Percentiles rank a stretch among this genome's conserved stretches.
Conservation (phyloP, 192 early-diverging fungal species). For the Mortierella antarctica region DNA sequence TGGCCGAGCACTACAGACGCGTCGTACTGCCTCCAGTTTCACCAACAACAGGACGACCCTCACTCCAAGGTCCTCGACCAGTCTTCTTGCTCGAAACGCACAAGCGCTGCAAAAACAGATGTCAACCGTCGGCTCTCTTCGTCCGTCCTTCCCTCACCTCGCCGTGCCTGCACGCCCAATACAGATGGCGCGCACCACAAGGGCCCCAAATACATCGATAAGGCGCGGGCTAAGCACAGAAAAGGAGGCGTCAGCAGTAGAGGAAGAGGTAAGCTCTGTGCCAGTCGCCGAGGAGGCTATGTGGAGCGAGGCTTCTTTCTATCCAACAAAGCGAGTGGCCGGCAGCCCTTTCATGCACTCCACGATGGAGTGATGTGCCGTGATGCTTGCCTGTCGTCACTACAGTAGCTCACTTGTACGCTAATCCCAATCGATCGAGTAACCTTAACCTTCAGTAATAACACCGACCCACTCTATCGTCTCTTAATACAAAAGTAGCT, state of each 20-base stretch:
- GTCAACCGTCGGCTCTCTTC: neutral
- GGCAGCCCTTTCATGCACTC: neutral
- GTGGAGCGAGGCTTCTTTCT: neutral
- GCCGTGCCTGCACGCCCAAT: neutral
- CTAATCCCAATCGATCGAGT: neutral
- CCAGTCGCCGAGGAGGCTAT: neutral
- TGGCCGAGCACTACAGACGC: neutral
- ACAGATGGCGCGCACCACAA: conserved; percentile 6
- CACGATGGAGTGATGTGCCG: neutral
- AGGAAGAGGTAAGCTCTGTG: conserved; percentile 20
- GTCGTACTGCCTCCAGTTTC: too few species aligned
- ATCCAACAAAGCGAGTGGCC: too few species aligned
- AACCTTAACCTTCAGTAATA: neutral
- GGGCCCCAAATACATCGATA: neutral
- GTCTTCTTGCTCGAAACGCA: too few species aligned
- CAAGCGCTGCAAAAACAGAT: too few species aligned
- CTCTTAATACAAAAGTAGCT: conserved; percentile 6
- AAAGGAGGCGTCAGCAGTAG: neutral
- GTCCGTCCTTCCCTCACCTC: neutral
- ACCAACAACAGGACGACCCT: too few species aligned
- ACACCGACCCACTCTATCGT: neutral
- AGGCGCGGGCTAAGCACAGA: conserved; percentile 20
- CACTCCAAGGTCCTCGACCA: too few species aligned
- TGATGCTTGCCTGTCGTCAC: conserved; percentile 8
- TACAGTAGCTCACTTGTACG: neutral